Conservation (phyloP, 2,329 filamentous ascomycete species). For the Fusarium illudens region DNA sequence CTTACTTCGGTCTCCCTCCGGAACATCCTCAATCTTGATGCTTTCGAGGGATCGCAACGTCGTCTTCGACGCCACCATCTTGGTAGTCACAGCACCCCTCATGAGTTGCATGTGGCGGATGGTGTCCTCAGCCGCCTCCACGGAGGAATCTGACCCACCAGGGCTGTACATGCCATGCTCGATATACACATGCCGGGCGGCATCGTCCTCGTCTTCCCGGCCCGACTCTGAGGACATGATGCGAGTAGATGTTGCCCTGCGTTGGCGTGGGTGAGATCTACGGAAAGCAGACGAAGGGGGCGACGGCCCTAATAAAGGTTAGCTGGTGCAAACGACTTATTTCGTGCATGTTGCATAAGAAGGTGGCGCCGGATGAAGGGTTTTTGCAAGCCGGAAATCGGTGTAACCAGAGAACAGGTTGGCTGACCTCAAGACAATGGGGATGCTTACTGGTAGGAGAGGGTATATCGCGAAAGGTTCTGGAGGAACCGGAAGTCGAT, state of each 20-base stretch:
- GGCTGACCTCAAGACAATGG: neutral
- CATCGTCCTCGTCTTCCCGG: constrained; percentile 35
- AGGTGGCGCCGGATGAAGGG: neutral
- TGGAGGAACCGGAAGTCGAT: constrained; percentile 26
- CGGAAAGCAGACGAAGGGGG: constrained; percentile 39
- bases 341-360: neutral
- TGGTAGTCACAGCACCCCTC: constrained; percentile 54
- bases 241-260: constrained; percentile 39
- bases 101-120: constrained; percentile 56
- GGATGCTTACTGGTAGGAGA: constrained; percentile 37
- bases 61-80: constrained; percentile 57
- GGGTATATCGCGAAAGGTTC: constrained; percentile 27
- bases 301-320: constrained; percentile 31
- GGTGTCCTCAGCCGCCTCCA: constrained; percentile 43
- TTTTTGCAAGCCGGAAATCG: constrained; percentile 7
- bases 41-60: constrained; percentile 58
- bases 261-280: constrained; percentile 39
- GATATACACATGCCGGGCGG: constrained; percentile 16
- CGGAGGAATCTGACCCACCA: constrained; percentile 10
- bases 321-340: constrained; percentile 1
- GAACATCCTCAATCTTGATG: constrained; percentile 55
- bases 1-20: constrained; percentile 59
- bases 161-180: constrained; percentile 23
- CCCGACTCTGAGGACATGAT: constrained; percentile 35
- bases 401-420: neutral